Evolutionary conservation across 129 eudicot species (phyloP).

Genomic region (Dittrichia graveolens): DNA sequence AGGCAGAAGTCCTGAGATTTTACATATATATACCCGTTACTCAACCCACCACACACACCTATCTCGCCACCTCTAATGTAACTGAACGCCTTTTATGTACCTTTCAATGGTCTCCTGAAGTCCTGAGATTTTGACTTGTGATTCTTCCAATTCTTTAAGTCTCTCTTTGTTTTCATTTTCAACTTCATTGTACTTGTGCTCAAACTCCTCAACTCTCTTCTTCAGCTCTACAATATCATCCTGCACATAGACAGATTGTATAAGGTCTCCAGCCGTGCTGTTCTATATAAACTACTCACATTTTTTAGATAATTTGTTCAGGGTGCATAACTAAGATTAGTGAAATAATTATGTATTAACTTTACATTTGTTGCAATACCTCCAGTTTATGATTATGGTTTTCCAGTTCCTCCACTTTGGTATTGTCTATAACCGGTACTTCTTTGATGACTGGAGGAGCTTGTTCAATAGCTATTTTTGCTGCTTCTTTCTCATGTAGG

Average conservation of each 20-base stretch:
- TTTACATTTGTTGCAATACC: conserved; percentile 45
- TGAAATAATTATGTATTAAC: background rate
- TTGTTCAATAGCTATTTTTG: conserved; percentile 87
- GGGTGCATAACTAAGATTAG: background rate
- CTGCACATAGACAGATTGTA: conserved; percentile 43
- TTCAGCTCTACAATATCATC: conserved; percentile 63
- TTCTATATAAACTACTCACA: background rate
- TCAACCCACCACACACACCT: background rate
- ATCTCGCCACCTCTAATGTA: background rate
- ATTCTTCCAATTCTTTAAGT: conserved; percentile 67
- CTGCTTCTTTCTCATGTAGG: conserved; percentile 85
- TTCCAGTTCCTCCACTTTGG: conserved; percentile 70
- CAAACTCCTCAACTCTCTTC: conserved; percentile 71
- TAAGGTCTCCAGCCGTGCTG: conserved; percentile 7
- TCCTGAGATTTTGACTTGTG: conserved; percentile 60
- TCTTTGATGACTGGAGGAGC: conserved; percentile 96
- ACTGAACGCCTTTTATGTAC: conserved; percentile 33
- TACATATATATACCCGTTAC: background rate
- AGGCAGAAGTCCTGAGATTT: background rate
- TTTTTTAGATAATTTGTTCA: background rate
- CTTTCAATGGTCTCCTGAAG: conserved; percentile 82
- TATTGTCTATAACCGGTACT: conserved; percentile 71
- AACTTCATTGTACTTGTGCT: conserved; percentile 50
- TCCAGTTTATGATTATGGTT: conserved; percentile 64
- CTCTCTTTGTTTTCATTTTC: conserved; percentile 62